Percentiles rank a stretch among this genome's conserved stretches.
Conservation (phyloP, 495 filamentous ascomycete genomes). For the Trichoderma gamsii region DNA sequence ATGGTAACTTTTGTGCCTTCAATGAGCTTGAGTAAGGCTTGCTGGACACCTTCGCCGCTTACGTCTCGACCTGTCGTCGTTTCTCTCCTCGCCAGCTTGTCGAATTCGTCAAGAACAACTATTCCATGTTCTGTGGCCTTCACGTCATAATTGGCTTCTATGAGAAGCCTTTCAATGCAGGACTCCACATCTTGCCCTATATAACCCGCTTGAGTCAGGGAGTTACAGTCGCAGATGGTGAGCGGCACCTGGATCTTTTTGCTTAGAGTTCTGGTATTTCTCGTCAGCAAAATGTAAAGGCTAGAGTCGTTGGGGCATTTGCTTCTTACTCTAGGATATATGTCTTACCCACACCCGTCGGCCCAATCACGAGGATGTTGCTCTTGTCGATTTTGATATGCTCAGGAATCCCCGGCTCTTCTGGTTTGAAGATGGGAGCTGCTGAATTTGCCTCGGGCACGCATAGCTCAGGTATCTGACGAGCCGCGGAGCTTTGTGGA, state of each 20-base stretch:
- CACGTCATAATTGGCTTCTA: conserved; percentile 86
- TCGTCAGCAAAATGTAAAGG: conserved; percentile 17
- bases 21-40: conserved; percentile 90
- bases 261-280: conserved; percentile 36
- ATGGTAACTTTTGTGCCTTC: conserved; percentile 91
- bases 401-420: conserved; percentile 42
- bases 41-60: conserved; percentile 89
- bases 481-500: conserved; percentile 60
- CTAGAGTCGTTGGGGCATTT: no score
- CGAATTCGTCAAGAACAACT: conserved; percentile 91
- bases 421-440: conserved; percentile 35
- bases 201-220: conserved; percentile 95
- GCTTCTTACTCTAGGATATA: conserved; percentile 69
- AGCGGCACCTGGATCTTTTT: conserved; percentile 82
- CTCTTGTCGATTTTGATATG: conserved; percentile 88
- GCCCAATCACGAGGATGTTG: conserved; percentile 87
- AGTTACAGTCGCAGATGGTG: conserved; percentile 94
- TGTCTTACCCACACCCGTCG: conserved; percentile 94
- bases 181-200: conserved; percentile 95
- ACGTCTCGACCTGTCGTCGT: conserved; percentile 64
- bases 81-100: conserved; percentile 74
- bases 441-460: conserved; percentile 18
- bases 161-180: conserved; percentile 81
- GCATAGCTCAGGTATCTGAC: conserved; percentile 29
- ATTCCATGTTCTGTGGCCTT: conserved; percentile 84